Base-by-base conservation (phyloP, 2,329 filamentous ascomycete genomes). In the Penicillium sp. region DNA sequence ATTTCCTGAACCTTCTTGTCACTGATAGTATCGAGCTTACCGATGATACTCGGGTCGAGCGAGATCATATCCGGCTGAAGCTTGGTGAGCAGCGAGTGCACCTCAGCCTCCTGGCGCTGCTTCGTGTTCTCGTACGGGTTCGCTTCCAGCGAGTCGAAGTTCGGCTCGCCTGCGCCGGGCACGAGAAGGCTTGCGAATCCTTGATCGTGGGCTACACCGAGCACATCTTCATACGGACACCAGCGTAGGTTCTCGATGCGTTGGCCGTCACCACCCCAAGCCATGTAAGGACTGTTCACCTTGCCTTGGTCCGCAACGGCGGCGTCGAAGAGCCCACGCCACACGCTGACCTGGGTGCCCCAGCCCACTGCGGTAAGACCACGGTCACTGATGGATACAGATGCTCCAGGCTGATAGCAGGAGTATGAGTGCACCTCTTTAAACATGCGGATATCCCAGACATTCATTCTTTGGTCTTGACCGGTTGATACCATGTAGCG, bases 11-110 rank as follows among this genome's bases (percentile, higher is more conserved):
- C 82, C 77, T 94, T 87, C 75, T 89, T 82, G 54, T 92, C 85
- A 29, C 88, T 90, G 44, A 89, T 84, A 51, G 91, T 78, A 69
- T 99, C 92, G 26, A 99, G 80, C 61, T 86, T 90, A 49, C 94
- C 94, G 63, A 99, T 85, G 68, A 91, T 95, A 72, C 94, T 89
- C 61, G 94, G 93, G 68, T 99, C 88, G 18, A 99, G 79, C 1
- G 91, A 90, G 57, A 99, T 99, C 91, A 97, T 99, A 68, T 96
- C 93, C 3, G 94, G 93, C 66, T 92, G 86, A 41, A 99, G 80
- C 78, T 99, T 99, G 80, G 95, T 96, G 63, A 99, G 84, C 58
- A 99, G 80, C 10, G 84, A 80, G 78, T 89, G 91, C 71, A 99
- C 91, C 74, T 99, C 94, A 44, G 83, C 82, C 74, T 99, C 94